These are phyloP conservation scores for Aspergillus terreus DNA, from an alignment of 2,329 filamentous ascomycete genomes.

Conservation along the genomic window DNA sequence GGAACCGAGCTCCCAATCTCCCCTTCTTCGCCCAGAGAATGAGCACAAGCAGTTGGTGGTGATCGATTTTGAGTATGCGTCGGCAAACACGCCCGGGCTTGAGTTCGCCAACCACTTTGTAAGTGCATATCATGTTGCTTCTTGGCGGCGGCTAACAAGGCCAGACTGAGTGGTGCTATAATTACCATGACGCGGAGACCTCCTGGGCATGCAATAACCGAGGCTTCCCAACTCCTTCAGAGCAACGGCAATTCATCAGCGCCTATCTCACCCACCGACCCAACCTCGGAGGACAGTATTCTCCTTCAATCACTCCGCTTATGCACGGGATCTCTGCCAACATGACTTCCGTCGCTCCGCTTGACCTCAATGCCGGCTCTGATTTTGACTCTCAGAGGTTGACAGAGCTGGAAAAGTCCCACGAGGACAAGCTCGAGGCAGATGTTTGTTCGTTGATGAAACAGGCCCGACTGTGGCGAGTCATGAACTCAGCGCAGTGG, in stretches of 20 bases:
- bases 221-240: constrained; percentile 71
- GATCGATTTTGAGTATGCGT: constrained; percentile 97
- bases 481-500: constrained; percentile 87
- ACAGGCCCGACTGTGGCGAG: constrained; percentile 80
- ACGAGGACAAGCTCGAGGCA: constrained; percentile 62
- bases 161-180: constrained; percentile 90
- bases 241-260: constrained; percentile 80
- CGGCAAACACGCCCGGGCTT: constrained; percentile 76
- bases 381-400: constrained; percentile 48
- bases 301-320: constrained; percentile 26
- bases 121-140: constrained; percentile 23
- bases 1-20: constrained; percentile 68
- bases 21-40: constrained; percentile 82
- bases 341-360: constrained; percentile 54
- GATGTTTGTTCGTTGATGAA: constrained; percentile 68
- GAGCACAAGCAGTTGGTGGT: constrained; percentile 94
- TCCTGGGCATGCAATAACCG: constrained; percentile 66
- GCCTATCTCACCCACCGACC: constrained; percentile 83
- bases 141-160: constrained; percentile 10
- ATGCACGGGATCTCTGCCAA: constrained; percentile 52
- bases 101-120: constrained; percentile 98
- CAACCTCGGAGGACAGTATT: constrained; percentile 33
- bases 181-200: constrained; percentile 74
- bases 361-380: constrained; percentile 76
- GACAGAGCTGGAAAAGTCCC: constrained; percentile 57